phyloP scores from a whole-genome alignment of 1,139 yeast species.

The Lodderomyces margitis region DNA sequence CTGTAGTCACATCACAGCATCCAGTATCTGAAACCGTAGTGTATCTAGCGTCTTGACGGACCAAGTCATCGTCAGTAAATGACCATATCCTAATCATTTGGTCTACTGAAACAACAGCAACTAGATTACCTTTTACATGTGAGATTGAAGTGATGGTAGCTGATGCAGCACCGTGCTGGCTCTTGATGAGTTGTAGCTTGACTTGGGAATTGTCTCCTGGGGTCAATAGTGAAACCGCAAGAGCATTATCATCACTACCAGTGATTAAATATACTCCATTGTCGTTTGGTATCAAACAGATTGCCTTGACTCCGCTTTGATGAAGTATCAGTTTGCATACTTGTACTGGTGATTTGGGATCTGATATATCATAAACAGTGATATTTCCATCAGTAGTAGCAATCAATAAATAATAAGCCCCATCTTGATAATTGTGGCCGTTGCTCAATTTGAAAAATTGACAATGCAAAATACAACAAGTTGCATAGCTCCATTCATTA shows the following conservation, averaged over 20 bases:
- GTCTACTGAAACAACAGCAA: constrained; percentile 69
- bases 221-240: constrained; percentile 45
- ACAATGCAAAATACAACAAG: constrained; percentile 74
- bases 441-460: constrained; percentile 35
- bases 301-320: constrained; percentile 78
- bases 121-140: constrained; percentile 18
- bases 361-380: constrained; percentile 53
- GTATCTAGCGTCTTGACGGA: constrained; percentile 45
- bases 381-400: constrained; percentile 86
- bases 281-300: constrained; percentile 22
- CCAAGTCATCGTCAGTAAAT: constrained; percentile 26
- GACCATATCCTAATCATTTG: constrained; percentile 73
- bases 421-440: no score
- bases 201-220: constrained; percentile 14
- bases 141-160: constrained; percentile 78
- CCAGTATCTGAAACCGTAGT: constrained; percentile 94
- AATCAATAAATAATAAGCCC: constrained; percentile 39
- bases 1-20: constrained; percentile 45
- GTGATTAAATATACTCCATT: constrained; percentile 46
- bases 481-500: constrained; percentile 53
- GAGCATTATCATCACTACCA: constrained; percentile 92
- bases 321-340: constrained; percentile 45
- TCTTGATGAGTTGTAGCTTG: constrained; percentile 22
- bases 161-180: constrained; percentile 65
- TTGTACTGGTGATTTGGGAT: constrained; percentile 15